Conservation (phyloP, 208 protist species). For the Herpetomonas muscarum region DNA sequence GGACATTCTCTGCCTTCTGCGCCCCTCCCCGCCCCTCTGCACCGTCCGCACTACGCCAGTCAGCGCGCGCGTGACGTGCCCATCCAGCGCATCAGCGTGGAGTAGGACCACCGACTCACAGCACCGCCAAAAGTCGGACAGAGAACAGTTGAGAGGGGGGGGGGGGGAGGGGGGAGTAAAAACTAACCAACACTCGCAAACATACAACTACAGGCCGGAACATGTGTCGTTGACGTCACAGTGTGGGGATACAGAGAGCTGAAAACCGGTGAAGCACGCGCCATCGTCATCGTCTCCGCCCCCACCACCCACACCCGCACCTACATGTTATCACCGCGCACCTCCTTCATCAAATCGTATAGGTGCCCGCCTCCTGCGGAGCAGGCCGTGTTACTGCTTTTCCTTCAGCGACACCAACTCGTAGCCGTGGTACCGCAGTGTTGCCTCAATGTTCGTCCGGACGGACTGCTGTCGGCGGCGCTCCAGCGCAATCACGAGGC, state of each 20-base stretch:
- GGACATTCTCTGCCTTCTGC: too few relatives aligned
- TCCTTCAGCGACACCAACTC: conserved; percentile 48
- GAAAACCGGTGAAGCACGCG: neutral
- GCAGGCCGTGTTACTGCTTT: conserved; percentile 17
- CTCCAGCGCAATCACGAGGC: conserved; percentile 27
- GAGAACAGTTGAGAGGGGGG: neutral
- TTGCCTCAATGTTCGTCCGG: conserved; percentile 40
- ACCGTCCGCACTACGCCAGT: too few relatives aligned
- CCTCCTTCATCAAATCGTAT: too few relatives aligned
- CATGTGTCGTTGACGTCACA: too few relatives aligned
- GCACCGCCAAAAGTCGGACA: neutral
- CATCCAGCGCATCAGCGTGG: too few relatives aligned
- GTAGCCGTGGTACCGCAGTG: conserved; percentile 56
- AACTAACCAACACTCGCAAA: neutral
- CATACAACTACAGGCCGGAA: neutral
- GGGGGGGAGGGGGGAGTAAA: neutral
- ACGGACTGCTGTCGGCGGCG: conserved; percentile 31
- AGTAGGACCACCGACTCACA: too few relatives aligned
- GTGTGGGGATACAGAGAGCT: neutral
- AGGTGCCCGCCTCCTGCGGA: too few relatives aligned
- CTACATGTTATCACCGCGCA: too few relatives aligned
- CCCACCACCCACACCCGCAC: neutral
- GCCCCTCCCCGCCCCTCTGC: too few relatives aligned
- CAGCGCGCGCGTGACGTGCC: too few relatives aligned
- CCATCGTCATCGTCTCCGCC: neutral